Base-by-base conservation (phyloP, 2,329 filamentous ascomycete genomes). In the Camptophora hylomeconis region DNA sequence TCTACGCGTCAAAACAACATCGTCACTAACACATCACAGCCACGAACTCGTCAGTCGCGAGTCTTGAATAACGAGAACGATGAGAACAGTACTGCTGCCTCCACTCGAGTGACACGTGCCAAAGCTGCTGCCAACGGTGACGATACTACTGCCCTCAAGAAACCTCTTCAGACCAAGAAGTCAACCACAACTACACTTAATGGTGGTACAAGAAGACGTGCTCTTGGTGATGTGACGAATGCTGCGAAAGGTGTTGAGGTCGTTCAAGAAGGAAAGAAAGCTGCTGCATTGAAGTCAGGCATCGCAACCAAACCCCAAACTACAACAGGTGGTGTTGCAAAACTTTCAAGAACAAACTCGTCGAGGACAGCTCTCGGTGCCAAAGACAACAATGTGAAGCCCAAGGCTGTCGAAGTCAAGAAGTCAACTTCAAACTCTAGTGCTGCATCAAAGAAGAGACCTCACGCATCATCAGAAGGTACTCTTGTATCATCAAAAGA, bases 161-260 rank as follows among this genome's bases (percentile, higher is more conserved):
- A 76, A 47, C 63, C 72, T 16, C 56, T 82, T 28, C 76, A 80
- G 55, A 65, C 73, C 27, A 86, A 84, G 60, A 82, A 76, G 55
- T 58, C 73, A 10, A 57, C 65, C 16, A 54, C 61, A 26, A 59
- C 62, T 28, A 55, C 65, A 26, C 52, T 57, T 37, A 57, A 51
- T 38, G 57, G 64, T 46, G 56, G 65, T 26, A 65, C 64, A 36
- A 70, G 79, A 50, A 89, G 80, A 62, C 82, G 89, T 50, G 72
- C 79, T 46, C 69, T 98, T 20, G 84, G 81, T 34, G 89, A 98
- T 62, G 80, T 94, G 45, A 95, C 84, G 70, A 98, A 98, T 60
- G 79, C 92, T 40, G 74, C 74, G 46, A 95, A 94, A 39, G 43
- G 43, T 10, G 55, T 56, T 56, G 68, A 69, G 26, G 80, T 81